Conservation (phyloP, 257 asterid genomes). For the Solanum virginianum region DNA sequence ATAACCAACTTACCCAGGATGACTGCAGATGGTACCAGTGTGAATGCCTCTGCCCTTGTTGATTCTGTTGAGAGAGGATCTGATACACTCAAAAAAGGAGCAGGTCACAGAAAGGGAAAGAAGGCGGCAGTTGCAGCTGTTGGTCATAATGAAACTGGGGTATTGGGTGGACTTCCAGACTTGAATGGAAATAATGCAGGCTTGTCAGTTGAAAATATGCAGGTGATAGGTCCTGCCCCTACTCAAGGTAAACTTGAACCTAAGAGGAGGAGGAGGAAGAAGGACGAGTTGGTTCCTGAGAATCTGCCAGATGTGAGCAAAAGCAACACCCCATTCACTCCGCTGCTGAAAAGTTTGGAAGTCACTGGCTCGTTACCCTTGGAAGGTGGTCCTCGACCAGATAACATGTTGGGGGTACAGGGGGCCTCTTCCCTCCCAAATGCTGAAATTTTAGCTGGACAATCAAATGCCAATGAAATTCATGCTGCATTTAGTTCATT, state of each 20-base stretch:
- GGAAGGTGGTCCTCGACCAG: not conserved
- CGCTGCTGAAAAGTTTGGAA: conserved; percentile 14
- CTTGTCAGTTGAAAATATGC: conserved; percentile 19
- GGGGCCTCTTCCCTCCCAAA: conserved; percentile 2
- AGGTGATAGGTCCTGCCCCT: conserved; percentile 17
- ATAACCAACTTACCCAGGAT: not conserved
- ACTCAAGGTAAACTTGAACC: conserved; percentile 12
- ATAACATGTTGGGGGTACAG: not conserved
- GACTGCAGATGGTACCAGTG: not conserved
- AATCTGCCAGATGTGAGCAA: conserved; percentile 2
- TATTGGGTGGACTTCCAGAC: conserved; percentile 24
- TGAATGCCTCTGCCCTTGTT: not conserved
- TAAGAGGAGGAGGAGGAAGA: conserved; percentile 3
- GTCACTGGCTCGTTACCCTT: conserved; percentile 5
- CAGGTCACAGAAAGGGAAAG: conserved; percentile 9
- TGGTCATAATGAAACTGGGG: conserved; percentile 4
- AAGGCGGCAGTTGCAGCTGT: conserved; percentile 9
- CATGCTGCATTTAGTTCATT: conserved; percentile 10
- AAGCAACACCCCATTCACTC: conserved; percentile 4
- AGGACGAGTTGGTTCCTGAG: conserved; percentile 9
- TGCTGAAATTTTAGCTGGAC: conserved; percentile 2
- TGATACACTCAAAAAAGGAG: conserved; percentile 7
- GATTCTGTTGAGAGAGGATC: conserved; percentile 2
- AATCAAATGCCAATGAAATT: not conserved
- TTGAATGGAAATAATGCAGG: conserved; percentile 19